Conservation (phyloP, 768 basidiomycete genomes). For the Imleria badia region DNA sequence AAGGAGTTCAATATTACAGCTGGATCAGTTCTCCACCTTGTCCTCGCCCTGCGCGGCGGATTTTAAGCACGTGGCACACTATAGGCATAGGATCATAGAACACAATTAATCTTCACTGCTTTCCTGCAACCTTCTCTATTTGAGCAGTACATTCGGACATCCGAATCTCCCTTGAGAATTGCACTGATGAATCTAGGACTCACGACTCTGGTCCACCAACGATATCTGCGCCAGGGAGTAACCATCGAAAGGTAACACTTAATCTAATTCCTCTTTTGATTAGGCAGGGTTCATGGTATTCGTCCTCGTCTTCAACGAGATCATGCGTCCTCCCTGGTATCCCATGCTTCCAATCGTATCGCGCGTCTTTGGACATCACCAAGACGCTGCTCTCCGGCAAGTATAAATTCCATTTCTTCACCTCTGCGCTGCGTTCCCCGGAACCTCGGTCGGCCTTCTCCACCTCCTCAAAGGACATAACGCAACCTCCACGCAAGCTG, state of each 20-base stretch:
- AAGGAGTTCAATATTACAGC: constrained; percentile 80
- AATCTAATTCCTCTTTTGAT: constrained; percentile 58
- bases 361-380: constrained; percentile 75
- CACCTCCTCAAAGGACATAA: constrained; percentile 66
- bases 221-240: constrained; percentile 80
- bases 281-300: constrained; percentile 31
- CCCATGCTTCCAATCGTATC: constrained; percentile 88
- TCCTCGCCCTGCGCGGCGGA: constrained; percentile 93
- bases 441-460: constrained; percentile 2
- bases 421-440: neutral
- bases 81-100: constrained; percentile 27
- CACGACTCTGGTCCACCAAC: constrained; percentile 52
- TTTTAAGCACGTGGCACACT: constrained; percentile 34
- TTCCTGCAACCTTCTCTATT: constrained; percentile 2
- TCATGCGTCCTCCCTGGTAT: constrained; percentile 68
- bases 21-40: constrained; percentile 89
- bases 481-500: constrained; percentile 76
- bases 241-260: constrained; percentile 86
- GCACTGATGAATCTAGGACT: constrained; percentile 11
- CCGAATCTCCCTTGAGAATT: neutral
- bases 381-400: constrained; percentile 76
- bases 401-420: constrained; percentile 48
- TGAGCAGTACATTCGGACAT: constrained; percentile 2
- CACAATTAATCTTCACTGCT: constrained; percentile 27
- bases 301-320: constrained; percentile 43